These are phyloP conservation scores for Tetrahymena malaccensis DNA, from an alignment of 73 alveolate species.

Conservation along the genomic window DNA sequence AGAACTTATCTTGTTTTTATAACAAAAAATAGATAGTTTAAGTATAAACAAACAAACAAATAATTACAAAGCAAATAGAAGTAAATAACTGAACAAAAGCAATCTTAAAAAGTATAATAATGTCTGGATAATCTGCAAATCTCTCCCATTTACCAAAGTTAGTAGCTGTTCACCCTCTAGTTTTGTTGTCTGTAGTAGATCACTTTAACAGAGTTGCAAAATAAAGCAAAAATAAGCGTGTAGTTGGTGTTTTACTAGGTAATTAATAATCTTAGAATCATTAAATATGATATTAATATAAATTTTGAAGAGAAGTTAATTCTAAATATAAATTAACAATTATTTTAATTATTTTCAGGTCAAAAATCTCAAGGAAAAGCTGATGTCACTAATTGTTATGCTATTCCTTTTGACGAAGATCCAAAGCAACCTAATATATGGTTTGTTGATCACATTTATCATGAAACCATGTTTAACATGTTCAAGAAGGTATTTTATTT, in stretches of 20 bases:
- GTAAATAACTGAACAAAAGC: not conserved
- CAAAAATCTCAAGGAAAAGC: constrained; percentile 86
- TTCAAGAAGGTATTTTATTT: constrained; percentile 77
- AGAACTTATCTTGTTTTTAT: not conserved
- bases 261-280: constrained; percentile 1
- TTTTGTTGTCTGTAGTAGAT: constrained; percentile 94
- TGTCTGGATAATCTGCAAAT: not conserved
- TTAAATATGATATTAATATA: not conserved
- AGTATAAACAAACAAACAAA: not conserved
- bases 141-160: not conserved
- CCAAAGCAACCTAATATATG: constrained; percentile 95
- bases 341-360: constrained; percentile 14
- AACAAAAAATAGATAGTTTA: not conserved
- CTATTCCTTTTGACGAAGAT: constrained; percentile 99
- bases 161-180: constrained; percentile 94
- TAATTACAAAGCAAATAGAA: not conserved
- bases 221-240: constrained; percentile 90
- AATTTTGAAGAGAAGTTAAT: not conserved
- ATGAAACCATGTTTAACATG: constrained; percentile 96
- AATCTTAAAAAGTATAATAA: not conserved
- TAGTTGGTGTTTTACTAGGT: constrained; percentile 95
- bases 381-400: constrained; percentile 97
- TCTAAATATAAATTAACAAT: not conserved
- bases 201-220: constrained; percentile 94
- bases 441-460: constrained; percentile 98